Evolutionary conservation across 805 yeast genomes (phyloP).

Genomic region (Barnettozyma sucrosica): DNA sequence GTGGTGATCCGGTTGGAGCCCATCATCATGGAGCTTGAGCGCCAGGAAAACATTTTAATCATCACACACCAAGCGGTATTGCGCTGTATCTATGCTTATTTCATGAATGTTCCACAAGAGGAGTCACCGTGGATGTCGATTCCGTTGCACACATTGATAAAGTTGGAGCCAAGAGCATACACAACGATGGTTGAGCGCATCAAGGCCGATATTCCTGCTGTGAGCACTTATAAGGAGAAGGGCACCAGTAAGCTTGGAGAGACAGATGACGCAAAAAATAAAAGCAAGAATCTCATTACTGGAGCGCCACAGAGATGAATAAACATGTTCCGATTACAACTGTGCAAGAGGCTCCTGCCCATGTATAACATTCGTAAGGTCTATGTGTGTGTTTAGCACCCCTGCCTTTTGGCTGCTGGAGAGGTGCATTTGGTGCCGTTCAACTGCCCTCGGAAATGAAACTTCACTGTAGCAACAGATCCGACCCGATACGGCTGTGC

Average conservation of each 20-base stretch:
- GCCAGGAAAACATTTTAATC: slow-evolving; percentile 92
- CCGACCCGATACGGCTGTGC: neutral
- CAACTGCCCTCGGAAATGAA: neutral
- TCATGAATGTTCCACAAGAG: slow-evolving; percentile 97
- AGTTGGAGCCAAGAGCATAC: slow-evolving; percentile 92
- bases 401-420: too few relatives aligned
- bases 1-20: slow-evolving; percentile 95
- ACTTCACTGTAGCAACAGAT: too few relatives aligned
- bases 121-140: slow-evolving; percentile 99
- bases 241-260: slow-evolving; percentile 61
- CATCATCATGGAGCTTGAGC: slow-evolving; percentile 95
- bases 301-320: slow-evolving; percentile 19
- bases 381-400: neutral
- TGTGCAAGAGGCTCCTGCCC: too few relatives aligned
- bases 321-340: too few relatives aligned
- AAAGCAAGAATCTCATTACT: slow-evolving; percentile 24
- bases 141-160: slow-evolving; percentile 91
- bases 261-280: slow-evolving; percentile 16
- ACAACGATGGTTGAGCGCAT: slow-evolving; percentile 83
- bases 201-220: slow-evolving; percentile 97
- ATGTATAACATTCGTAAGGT: neutral
- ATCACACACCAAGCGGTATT: slow-evolving; percentile 97
- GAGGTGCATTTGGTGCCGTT: neutral
- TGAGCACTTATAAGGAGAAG: slow-evolving; percentile 90
- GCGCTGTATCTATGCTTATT: slow-evolving; percentile 94